A percentile compares a stretch with the other conserved stretches of the same genome.
These are phyloP conservation scores for Penicillium diatomitis DNA, from an alignment of 495 filamentous ascomycete genomes.

Conservation along the genomic window DNA sequence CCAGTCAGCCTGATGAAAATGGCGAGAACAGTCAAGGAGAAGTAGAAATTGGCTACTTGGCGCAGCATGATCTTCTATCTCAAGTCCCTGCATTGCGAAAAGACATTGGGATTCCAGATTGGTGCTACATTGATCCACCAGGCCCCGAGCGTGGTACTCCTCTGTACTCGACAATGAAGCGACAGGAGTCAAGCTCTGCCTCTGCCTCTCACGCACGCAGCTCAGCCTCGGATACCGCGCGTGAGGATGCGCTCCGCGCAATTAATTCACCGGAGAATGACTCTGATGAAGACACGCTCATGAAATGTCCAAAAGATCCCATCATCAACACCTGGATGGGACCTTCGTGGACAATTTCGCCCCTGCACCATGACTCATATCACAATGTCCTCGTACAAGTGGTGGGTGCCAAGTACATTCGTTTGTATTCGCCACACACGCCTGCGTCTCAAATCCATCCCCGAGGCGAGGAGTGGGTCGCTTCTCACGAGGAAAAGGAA, in stretches of 20 bases:
- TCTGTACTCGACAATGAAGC: constrained; percentile 35
- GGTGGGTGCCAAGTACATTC: constrained; percentile 82
- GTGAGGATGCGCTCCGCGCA: constrained; percentile 3
- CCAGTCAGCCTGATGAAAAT: background rate
- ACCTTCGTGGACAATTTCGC: constrained; percentile 77
- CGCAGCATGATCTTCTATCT: constrained; percentile 77
- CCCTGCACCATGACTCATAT: constrained; percentile 88
- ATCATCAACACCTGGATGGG: constrained; percentile 89
- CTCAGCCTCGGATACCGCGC: too few relatives aligned
- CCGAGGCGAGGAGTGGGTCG: constrained; percentile 53
- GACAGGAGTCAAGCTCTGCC: constrained; percentile 8
- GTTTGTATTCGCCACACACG: constrained; percentile 68
- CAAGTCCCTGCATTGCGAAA: constrained; percentile 71
- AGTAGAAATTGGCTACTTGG: constrained; percentile 60
- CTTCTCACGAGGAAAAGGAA: constrained; percentile 11
- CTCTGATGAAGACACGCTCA: constrained; percentile 4
- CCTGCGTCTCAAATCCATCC: constrained; percentile 51
- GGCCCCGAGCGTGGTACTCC: constrained; percentile 39
- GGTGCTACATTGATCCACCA: constrained; percentile 62
- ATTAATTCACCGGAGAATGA: constrained; percentile 4
- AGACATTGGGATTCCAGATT: constrained; percentile 77
- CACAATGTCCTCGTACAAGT: constrained; percentile 90
- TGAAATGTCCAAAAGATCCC: constrained; percentile 22
- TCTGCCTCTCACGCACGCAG: too few relatives aligned
- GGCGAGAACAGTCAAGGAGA: constrained; percentile 7